Conservation (phyloP, 176 grass and related monocot genomes). For the Dactylis glomerata region DNA sequence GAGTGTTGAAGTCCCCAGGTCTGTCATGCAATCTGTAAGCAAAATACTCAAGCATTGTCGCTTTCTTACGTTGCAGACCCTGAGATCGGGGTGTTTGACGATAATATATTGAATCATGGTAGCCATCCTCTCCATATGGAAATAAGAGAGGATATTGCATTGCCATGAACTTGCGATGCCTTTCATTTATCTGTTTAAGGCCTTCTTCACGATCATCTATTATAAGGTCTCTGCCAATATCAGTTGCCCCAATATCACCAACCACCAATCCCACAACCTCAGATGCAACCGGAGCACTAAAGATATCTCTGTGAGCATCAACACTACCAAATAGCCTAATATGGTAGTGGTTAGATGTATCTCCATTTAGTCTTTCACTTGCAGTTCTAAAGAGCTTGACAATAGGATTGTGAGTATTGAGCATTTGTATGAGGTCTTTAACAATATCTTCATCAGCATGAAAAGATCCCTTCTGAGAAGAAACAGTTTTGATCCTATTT, state of each 20-base stretch:
- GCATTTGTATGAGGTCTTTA: neutral
- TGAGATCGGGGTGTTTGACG: neutral
- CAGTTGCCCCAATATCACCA: neutral
- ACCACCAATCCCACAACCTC: neutral
- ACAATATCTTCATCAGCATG: neutral
- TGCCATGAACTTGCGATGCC: neutral
- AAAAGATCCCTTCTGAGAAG: neutral
- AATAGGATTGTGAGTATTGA: neutral
- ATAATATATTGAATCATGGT: neutral
- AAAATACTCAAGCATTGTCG: no score
- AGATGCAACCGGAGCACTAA: neutral
- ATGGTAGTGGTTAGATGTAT: neutral
- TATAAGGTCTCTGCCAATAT: neutral
- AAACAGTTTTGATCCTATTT: neutral
- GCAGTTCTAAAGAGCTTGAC: neutral
- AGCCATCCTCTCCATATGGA: neutral
- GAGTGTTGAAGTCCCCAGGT: no score
- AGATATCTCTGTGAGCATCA: neutral
- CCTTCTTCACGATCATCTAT: neutral
- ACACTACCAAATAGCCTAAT: neutral
- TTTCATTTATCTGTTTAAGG: neutral
- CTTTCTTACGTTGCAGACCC: no score
- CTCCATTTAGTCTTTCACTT: neutral
- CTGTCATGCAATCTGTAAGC: no score
- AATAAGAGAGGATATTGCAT: slow-evolving; percentile 3